phyloP scores from a whole-genome alignment of 106 monocot species.

The Platanthera zijinensis region DNA sequence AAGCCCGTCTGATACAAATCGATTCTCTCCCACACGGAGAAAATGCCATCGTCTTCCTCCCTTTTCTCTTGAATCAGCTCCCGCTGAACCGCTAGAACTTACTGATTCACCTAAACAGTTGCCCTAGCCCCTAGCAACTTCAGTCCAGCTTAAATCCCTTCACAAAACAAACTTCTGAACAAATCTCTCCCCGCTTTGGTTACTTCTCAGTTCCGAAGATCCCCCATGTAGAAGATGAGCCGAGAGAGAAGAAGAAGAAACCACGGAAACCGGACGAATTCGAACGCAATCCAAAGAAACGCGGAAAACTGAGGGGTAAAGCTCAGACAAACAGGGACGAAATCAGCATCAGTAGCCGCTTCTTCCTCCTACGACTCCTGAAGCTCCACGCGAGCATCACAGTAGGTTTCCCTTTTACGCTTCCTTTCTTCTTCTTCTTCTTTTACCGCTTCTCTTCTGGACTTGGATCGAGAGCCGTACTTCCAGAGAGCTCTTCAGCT shows the following conservation, averaged over 20 bases:
- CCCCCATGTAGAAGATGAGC: not conserved
- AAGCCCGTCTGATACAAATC: not conserved
- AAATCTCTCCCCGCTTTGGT: not conserved
- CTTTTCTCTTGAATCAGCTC: slow-evolving; percentile 2
- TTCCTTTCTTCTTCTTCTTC: not conserved
- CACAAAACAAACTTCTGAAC: not conserved
- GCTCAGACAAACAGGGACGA: not conserved
- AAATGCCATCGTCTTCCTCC: not conserved
- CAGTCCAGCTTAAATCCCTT: not conserved
- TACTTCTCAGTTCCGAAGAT: not conserved
- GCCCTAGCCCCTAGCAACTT: slow-evolving; percentile 4
- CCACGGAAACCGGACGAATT: not conserved
- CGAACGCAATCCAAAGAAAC: not conserved
- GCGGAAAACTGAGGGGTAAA: not conserved
- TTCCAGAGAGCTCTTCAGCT: slow-evolving; percentile 1
- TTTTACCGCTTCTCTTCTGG: not conserved
- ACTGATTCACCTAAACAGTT: not conserved
- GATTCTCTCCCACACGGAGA: not conserved
- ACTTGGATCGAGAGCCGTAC: slow-evolving; percentile 7
- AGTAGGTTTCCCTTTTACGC: not conserved
- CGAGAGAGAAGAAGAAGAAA: not conserved
- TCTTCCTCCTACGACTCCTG: not conserved
- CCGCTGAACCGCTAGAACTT: not conserved
- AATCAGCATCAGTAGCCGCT: not conserved
- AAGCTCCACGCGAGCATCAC: not conserved